These are phyloP conservation scores for Cinnamomum chago DNA, from an alignment of 164 flowering plant species.

Conservation along the genomic window DNA sequence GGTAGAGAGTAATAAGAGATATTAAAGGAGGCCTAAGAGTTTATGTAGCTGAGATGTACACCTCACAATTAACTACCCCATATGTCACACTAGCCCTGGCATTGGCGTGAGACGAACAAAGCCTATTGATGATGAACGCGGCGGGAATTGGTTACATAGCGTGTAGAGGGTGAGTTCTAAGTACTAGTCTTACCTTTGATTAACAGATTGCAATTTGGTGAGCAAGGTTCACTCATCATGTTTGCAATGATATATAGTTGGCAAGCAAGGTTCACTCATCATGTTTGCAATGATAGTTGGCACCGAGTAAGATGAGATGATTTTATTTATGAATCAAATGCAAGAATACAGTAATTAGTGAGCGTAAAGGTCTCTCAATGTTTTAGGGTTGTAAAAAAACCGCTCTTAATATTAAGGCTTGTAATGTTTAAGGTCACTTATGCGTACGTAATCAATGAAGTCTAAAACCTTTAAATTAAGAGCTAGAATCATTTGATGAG, in stretches of 20 bases:
- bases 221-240: neutral
- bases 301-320: too few relatives aligned
- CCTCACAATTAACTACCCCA: conserved; percentile 2
- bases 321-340: too few relatives aligned
- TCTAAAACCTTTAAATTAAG: too few relatives aligned
- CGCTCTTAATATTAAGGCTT: too few relatives aligned
- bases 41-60: neutral
- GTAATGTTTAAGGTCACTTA: too few relatives aligned
- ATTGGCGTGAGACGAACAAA: neutral
- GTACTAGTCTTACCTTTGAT: neutral
- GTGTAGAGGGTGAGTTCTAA: neutral
- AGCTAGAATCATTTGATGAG: too few relatives aligned
- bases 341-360: too few relatives aligned
- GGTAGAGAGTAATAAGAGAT: neutral
- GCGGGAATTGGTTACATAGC: neutral
- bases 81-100: neutral
- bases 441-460: too few relatives aligned
- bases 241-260: too few relatives aligned
- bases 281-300: too few relatives aligned
- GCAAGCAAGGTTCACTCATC: neutral
- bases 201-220: neutral
- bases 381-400: too few relatives aligned
- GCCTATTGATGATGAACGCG: neutral
- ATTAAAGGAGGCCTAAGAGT: neutral
- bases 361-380: too few relatives aligned